Base-by-base conservation (phyloP, 179 eudicot species). In the Gypsophila paniculata region DNA sequence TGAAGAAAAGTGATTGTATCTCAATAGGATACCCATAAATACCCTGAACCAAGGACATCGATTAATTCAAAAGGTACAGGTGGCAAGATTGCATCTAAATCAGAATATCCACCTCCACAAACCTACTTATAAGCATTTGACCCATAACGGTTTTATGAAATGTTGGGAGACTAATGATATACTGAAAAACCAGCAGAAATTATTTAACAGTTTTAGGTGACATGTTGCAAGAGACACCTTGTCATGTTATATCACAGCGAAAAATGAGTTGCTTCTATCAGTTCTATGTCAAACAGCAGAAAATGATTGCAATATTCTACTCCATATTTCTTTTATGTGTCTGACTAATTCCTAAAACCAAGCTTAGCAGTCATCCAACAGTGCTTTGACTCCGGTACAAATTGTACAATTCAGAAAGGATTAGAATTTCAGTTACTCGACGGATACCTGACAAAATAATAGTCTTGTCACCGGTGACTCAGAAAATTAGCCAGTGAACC, bases 1-100 rank as follows among this genome's bases (percentile, higher is more conserved):
- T 91, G 62, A 90, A 90, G 84, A 91, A 91, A 52, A 91, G 84
- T 34, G 97, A 87, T 85, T 90, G 96, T 42, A 91, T 91, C 78
- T 91, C 97, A 67, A 91, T 90, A 1, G 97, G 96, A 71, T 91
- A 89, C 42, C 97, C 97, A 54, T 91, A 88, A 34, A 91, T 81
- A 29, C 97, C 97, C 97, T 91, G 72, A 71, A 36, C n/a, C 36
- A 26, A 22, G 22, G 15, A 65, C 19, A 51, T 9, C 38, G 38
- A 34, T 5, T 22, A 61, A 1, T 17, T 15, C 32, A 53, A 2
- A 60, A 34, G 29, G 64, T 60, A 14, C 46, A 6, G 46, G 46
- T 9, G 46, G 8, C 46, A 6, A 6, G 46, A 42, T 6, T 42
- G 11, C 46, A 42, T 42, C 8, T 42, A 42, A 42, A 42, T 6